Base-by-base conservation (phyloP, 208 protist genomes). In the Trypanosoma mega region DNA sequence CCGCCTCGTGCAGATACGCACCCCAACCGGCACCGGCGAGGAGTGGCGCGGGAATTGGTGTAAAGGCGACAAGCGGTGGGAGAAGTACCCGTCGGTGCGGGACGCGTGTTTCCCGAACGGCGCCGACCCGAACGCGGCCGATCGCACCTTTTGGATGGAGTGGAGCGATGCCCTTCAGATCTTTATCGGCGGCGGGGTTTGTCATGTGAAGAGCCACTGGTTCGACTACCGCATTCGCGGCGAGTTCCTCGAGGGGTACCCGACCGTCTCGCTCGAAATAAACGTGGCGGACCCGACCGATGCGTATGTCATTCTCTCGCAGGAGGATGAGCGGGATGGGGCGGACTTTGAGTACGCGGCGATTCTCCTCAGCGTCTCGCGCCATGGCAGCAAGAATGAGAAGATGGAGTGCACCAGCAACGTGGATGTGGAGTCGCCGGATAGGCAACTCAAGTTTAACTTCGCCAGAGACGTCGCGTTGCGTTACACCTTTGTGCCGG, bases 91-190 rank as follows among this genome's bases (percentile, higher is more conserved):
- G 29, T 65, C 62, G 7, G 78, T 89, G 36, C 49, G 54, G 50
- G 57, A 34, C 31, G 64, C 49, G n/a, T 85, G 80, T 66, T 87
- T 79, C 55, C 43, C 48, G 52, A 62, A 80, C 56, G 67, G 68
- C 39, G 70, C 56, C n/a, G 57, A 59, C 45, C 66, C 72, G 16
- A n/a, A 34, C 2, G 72, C 82, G 31, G 14, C 8, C 3, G 84
- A 94, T 49, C 53, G 74, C 62, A 80, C 80, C 60, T 92, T 94
- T 72, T 94, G 87, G 85, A 80, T 94, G 69, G 80, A 82, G 58
- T 92, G 84, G 85, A 67, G 50, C 23, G 85, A 92, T 57, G 80
- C 68, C 21, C 55, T 86, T 18, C 66, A 67, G 41, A 54, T 65
- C 21, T 94, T 94, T 74, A 47, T 45, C 33, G 76, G 76, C 30